These are phyloP conservation scores for Andrographis paniculata DNA, from an alignment of 305 asterid species.

Conservation along the genomic window DNA sequence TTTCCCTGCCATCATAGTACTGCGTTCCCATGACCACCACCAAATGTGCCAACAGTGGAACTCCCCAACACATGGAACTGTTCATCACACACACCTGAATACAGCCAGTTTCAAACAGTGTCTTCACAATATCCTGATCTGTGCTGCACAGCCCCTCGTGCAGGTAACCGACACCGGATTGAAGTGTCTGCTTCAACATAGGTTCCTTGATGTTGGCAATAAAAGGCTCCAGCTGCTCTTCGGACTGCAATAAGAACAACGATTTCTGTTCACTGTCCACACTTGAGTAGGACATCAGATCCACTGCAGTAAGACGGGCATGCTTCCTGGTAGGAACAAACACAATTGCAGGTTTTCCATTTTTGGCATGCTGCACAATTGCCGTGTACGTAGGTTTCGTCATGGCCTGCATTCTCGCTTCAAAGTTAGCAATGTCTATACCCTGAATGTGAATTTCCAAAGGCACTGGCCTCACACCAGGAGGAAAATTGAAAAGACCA, in stretches of 20 bases:
- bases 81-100: slow-evolving; percentile 87
- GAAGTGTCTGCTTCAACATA: slow-evolving; percentile 62
- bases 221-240: slow-evolving; percentile 51
- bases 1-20: slow-evolving; percentile 80
- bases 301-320: slow-evolving; percentile 83
- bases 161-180: slow-evolving; percentile 82
- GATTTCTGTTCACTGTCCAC: slow-evolving; percentile 50
- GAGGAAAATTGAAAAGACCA: slow-evolving; percentile 89
- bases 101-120: slow-evolving; percentile 73
- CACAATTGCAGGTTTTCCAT: slow-evolving; percentile 84
- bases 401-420: slow-evolving; percentile 98
- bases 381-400: slow-evolving; percentile 89
- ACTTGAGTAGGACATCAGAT: slow-evolving; percentile 77
- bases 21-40: slow-evolving; percentile 98
- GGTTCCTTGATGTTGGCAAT: slow-evolving; percentile 59
- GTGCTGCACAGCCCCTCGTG: slow-evolving; percentile 77
- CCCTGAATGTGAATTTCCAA: slow-evolving; percentile 95
- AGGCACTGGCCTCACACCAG: slow-evolving; percentile 94
- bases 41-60: slow-evolving; percentile 70
- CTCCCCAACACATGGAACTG: slow-evolving; percentile 92
- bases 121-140: slow-evolving; percentile 83
- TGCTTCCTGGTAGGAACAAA: slow-evolving; percentile 96
- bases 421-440: slow-evolving; percentile 79
- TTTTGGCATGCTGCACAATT: slow-evolving; percentile 79
- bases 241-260: slow-evolving; percentile 44